Base-by-base conservation (phyloP, 2,329 filamentous ascomycete genomes). In the Paecilomyces sp. region DNA sequence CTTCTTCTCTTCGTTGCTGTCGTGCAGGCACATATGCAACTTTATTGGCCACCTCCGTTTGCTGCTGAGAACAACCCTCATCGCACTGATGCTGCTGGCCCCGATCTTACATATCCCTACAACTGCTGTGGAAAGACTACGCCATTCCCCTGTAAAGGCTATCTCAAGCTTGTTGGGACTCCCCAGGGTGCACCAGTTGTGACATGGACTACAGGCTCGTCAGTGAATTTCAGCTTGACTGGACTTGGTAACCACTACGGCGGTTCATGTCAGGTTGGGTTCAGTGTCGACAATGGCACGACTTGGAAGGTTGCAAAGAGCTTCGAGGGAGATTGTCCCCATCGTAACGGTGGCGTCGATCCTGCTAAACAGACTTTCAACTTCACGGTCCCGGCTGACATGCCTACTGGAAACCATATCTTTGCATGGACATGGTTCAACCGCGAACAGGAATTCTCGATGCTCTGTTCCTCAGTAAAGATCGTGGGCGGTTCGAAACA, bases 361-460 rank as follows among this genome's bases (percentile, higher is more conserved):
- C 73, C 76, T 2, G 67, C 69, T 13, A 71, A 71, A 5, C 79
- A 81, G 62, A 71, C 70, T 9, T 81, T 81, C 65, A 70, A 76
- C 47, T 79, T 81, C 66, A 74, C 67, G 4, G 73, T 81, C 3
- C 79, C 79, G 0, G 68, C 63, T 13, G 78, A 80, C 57, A 68
- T 80, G 59, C 74, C 74, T 2, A 60, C 68, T 4, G 78, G 78
- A 8, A 65, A 74, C 6, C 75, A 72, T 12, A 63, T 81, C 15
- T 80, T 81, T 60, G 74, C 73, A 1, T 80, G 66, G 79, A 75
- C 75, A 1, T 81, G 79, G 79, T 67, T 79, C 54, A 81, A 81
- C 57, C 74, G 79, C 28, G 78, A 80, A 65, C 70, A 77, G 57
- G 78, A 80, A 60, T 72, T 76, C 60, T 77, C 75, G 62, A 77